Conservation (phyloP, 116 monocot genomes). For the Posidonia oceanica region DNA sequence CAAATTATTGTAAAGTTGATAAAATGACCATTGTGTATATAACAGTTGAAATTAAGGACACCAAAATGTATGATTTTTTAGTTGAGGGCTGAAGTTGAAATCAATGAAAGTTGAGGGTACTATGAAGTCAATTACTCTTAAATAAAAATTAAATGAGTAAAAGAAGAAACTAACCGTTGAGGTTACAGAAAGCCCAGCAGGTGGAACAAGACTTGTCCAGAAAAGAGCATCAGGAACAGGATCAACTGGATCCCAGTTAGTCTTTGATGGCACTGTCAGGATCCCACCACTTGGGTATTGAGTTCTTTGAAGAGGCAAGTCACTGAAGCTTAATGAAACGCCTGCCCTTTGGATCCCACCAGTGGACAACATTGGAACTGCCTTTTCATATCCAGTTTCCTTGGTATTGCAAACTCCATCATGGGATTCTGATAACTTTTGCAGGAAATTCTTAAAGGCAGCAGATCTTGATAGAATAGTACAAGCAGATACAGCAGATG, state of each 20-base stretch:
- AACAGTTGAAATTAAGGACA: too few relatives aligned
- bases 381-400: conserved; percentile 31
- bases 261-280: conserved; percentile 17
- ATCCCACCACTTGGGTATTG: conserved; percentile 25
- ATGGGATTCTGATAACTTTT: conserved; percentile 37
- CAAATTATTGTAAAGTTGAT: too few relatives aligned
- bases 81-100: too few relatives aligned
- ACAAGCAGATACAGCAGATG: conserved; percentile 40
- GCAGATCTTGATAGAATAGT: conserved; percentile 59
- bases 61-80: too few relatives aligned
- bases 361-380: conserved; percentile 15
- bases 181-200: conserved; percentile 28
- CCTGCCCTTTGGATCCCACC: conserved; percentile 32
- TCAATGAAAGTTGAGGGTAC: background rate
- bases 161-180: conserved; percentile 19
- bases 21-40: too few relatives aligned
- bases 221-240: conserved; percentile 51
- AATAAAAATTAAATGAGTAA: background rate
- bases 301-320: conserved; percentile 24
- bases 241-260: conserved; percentile 56
- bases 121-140: background rate
- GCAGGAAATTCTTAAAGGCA: conserved; percentile 71
- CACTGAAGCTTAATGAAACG: conserved; percentile 18
- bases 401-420: conserved; percentile 16
- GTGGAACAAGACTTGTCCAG: conserved; percentile 51